Conservation (phyloP, 2,329 filamentous ascomycete species). For the Xylariaceae sp. region DNA sequence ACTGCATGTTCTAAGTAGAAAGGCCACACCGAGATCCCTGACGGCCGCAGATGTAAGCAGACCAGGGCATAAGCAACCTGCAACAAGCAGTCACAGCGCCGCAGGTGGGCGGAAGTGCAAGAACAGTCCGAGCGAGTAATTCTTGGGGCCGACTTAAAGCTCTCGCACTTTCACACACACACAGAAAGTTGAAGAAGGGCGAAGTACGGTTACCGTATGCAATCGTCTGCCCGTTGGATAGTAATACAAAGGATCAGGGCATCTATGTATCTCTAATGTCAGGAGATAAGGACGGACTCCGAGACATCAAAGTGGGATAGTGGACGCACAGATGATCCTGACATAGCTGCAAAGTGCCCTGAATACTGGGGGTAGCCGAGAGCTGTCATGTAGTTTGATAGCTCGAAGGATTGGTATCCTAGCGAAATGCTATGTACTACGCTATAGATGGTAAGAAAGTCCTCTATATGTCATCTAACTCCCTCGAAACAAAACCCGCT, state of each 20-base stretch:
- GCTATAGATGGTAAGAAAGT: background rate
- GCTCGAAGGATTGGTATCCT: slow-evolving; percentile 11
- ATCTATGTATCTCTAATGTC: no score
- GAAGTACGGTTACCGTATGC: slow-evolving; percentile 7
- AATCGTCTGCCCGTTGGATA: no score
- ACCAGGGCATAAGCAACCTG: slow-evolving; percentile 13
- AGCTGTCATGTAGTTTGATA: no score
- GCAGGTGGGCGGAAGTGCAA: no score
- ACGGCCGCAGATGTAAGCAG: slow-evolving; percentile 7
- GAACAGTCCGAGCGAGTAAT: slow-evolving; percentile 6
- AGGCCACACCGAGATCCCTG: slow-evolving; percentile 16
- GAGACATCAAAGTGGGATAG: background rate
- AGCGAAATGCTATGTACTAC: background rate
- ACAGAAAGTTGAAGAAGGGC: background rate
- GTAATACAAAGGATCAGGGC: no score
- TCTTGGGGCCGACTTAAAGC: no score
- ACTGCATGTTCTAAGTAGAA: slow-evolving; percentile 15
- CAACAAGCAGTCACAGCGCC: slow-evolving; percentile 2
- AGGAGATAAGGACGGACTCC: slow-evolving; percentile 19
- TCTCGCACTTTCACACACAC: no score
- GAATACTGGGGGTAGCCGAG: no score
- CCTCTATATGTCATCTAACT: slow-evolving; percentile 9
- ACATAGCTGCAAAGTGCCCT: no score
- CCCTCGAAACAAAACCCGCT: no score
- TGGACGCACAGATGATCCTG: background rate